These are phyloP conservation scores for Acanthamoeba pearcei DNA, from an alignment of 208 protist species.

Conservation along the genomic window DNA sequence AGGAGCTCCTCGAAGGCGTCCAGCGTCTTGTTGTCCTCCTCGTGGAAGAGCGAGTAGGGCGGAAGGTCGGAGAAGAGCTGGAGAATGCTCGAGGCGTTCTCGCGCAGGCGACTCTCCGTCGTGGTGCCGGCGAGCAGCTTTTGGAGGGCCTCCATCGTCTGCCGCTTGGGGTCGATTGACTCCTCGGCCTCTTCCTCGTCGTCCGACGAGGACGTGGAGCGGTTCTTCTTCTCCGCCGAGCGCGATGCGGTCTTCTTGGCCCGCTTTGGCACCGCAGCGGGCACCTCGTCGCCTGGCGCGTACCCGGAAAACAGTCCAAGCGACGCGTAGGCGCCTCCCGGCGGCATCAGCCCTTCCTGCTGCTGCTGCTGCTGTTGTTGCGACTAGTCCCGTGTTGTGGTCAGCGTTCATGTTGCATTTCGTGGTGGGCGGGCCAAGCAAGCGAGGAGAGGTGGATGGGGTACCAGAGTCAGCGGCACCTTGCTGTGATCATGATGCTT, in stretches of 20 bases:
- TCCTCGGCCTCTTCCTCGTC: conserved; percentile 3
- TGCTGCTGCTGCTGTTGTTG: too few species aligned
- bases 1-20: conserved; percentile 49
- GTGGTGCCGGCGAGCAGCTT: background rate
- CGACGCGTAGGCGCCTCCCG: background rate
- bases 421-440: background rate
- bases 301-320: background rate
- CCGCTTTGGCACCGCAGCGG: background rate
- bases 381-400: too few species aligned
- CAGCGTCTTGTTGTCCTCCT: conserved; percentile 29
- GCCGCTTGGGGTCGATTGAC: background rate
- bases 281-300: background rate
- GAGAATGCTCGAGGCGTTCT: conserved; percentile 25
- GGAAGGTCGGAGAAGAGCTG: conserved; percentile 36
- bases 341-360: background rate
- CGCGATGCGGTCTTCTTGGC: background rate
- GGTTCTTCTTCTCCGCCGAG: background rate
- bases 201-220: background rate
- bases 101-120: conserved; percentile 1
- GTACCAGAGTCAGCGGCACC: background rate
- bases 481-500: background rate
- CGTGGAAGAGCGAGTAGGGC: background rate
- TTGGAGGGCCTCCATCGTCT: conserved; percentile 25
- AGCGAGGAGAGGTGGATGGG: background rate
- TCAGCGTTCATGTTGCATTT: background rate